These are phyloP conservation scores for Fraxinus ornus DNA, from an alignment of 305 asterid species.

Conservation along the genomic window DNA sequence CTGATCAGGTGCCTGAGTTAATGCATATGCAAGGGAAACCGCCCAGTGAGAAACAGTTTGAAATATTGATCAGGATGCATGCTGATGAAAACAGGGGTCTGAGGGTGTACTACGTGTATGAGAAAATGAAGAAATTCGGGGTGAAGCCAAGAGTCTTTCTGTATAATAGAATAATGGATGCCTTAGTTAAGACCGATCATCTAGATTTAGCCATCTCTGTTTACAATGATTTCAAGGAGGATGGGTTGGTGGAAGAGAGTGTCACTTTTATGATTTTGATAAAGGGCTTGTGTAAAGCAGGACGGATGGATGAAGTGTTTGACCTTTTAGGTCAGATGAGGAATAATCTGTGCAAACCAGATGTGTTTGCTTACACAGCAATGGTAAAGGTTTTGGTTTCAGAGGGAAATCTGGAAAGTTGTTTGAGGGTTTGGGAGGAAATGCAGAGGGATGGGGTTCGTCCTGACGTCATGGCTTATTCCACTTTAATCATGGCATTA, in stretches of 20 bases:
- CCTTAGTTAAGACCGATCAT: constrained; percentile 78
- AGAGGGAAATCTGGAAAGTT: constrained; percentile 66
- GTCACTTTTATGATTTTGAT: constrained; percentile 77
- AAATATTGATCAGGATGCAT: constrained; percentile 85
- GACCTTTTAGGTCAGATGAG: constrained; percentile 71
- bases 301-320: constrained; percentile 56
- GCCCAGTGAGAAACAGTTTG: constrained; percentile 92
- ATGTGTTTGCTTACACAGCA: constrained; percentile 94
- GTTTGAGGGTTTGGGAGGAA: constrained; percentile 81
- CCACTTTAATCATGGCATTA: constrained; percentile 67
- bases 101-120: constrained; percentile 80
- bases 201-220: constrained; percentile 77
- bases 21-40: constrained; percentile 93
- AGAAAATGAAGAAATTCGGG: constrained; percentile 90
- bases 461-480: constrained; percentile 87
- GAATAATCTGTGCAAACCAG: constrained; percentile 77
- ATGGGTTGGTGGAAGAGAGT: constrained; percentile 72
- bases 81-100: constrained; percentile 84
- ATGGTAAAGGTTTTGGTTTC: constrained; percentile 70
- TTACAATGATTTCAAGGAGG: constrained; percentile 72
- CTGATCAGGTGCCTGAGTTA: constrained; percentile 94
- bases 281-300: constrained; percentile 80
- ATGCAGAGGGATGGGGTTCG: constrained; percentile 67
- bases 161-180: constrained; percentile 85
- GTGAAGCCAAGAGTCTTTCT: constrained; percentile 82